Evolutionary conservation across 2,329 filamentous ascomycete genomes (phyloP).

Genomic region (Bimuria novae-zelandiae): DNA sequence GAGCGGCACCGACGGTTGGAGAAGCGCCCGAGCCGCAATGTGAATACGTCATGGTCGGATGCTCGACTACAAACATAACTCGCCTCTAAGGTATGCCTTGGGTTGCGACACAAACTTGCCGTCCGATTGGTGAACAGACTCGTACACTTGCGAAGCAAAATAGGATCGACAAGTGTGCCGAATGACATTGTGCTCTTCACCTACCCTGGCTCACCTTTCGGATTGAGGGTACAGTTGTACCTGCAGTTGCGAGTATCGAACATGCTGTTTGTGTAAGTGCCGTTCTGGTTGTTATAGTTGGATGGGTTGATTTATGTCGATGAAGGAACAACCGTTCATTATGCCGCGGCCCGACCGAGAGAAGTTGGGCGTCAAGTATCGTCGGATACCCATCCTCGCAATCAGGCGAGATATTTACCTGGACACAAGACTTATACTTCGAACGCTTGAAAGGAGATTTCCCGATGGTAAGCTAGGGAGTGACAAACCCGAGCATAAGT

Average conservation of each 20-base stretch:
- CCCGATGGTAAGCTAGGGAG: conserved; percentile 13
- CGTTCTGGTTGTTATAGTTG: background rate
- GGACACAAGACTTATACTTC: conserved; percentile 71
- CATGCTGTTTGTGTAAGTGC: conserved; percentile 45
- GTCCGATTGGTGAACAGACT: background rate
- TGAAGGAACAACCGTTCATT: conserved; percentile 60
- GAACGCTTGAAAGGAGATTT: conserved; percentile 63
- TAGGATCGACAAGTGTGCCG: conserved; percentile 16
- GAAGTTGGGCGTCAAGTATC: conserved; percentile 66
- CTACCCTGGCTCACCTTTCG: conserved; percentile 68
- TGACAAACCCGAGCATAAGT: background rate
- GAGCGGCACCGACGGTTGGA: no score
- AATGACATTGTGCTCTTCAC: conserved; percentile 65
- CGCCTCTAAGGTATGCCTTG: no score
- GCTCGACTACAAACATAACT: background rate
- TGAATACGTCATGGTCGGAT: background rate
- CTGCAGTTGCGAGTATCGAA: conserved; percentile 65
- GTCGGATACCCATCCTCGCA: conserved; percentile 70
- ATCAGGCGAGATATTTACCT: conserved; percentile 71
- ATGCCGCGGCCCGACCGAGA: conserved; percentile 69
- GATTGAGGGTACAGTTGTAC: conserved; percentile 67
- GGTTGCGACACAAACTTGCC: no score
- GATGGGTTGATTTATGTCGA: background rate
- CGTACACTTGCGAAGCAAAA: conserved; percentile 2
- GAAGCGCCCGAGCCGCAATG: no score